phyloP scores from a whole-genome alignment of 2,329 filamentous ascomycete genomes.

The Xylaria sp. region DNA sequence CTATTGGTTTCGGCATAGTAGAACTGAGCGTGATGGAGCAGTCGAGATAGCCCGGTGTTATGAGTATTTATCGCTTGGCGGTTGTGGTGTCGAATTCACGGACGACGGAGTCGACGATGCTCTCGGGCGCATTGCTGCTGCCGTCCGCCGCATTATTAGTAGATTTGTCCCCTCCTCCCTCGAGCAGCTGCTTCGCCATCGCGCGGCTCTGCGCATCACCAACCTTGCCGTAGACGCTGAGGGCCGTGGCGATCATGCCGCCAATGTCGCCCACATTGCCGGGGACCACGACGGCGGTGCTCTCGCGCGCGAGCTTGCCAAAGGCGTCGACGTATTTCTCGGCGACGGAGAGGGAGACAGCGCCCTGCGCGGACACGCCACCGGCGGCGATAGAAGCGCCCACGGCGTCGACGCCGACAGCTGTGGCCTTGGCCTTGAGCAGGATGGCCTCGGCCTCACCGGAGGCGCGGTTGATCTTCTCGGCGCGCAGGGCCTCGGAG shows the following conservation, averaged over 20 bases:
- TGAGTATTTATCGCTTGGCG: slow-evolving; percentile 38
- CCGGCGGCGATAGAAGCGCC: slow-evolving; percentile 79
- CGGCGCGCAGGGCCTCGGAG: slow-evolving; percentile 87
- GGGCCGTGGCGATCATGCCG: slow-evolving; percentile 94
- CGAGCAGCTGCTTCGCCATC: slow-evolving; percentile 66
- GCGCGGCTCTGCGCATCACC: slow-evolving; percentile 79
- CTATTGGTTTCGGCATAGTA: neutral
- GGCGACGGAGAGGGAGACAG: slow-evolving; percentile 87
- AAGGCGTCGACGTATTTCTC: slow-evolving; percentile 99
- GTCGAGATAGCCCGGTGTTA: neutral
- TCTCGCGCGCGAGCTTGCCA: slow-evolving; percentile 90
- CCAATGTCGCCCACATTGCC: slow-evolving; percentile 97
- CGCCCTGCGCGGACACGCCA: slow-evolving; percentile 79
- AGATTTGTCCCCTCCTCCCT: slow-evolving; percentile 43
- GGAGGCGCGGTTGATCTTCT: slow-evolving; percentile 91
- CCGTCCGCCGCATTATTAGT: slow-evolving; percentile 28
- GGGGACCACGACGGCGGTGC: slow-evolving; percentile 93
- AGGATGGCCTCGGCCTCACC: slow-evolving; percentile 96
- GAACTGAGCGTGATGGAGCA: neutral
- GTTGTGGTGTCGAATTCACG: slow-evolving; percentile 50
- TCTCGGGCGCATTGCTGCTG: slow-evolving; percentile 34
- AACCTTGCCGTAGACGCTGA: slow-evolving; percentile 96
- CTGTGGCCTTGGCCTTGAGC: slow-evolving; percentile 86
- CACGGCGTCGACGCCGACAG: slow-evolving; percentile 87
- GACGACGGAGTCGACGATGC: slow-evolving; percentile 49